Evolutionary conservation across 2,329 filamentous ascomycete genomes (phyloP).

Genomic region (Domatiomyces globalis): DNA sequence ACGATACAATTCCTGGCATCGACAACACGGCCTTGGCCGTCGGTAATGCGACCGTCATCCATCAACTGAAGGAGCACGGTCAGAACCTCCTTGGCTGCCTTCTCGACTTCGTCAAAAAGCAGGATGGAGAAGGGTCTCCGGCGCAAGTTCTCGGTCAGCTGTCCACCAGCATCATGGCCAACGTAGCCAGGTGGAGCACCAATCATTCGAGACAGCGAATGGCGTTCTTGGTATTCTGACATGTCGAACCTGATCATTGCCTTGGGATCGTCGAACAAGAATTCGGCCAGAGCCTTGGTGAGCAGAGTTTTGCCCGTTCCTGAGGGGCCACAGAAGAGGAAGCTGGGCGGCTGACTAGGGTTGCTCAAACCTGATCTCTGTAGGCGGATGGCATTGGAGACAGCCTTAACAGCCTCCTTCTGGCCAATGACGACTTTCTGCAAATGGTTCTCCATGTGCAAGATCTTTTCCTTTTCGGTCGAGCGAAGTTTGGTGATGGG

Average conservation of each 20-base stretch:
- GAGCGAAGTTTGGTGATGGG: slow-evolving; percentile 88
- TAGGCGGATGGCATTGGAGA: slow-evolving; percentile 89
- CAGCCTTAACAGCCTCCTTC: slow-evolving; percentile 79
- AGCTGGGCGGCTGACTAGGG: slow-evolving; percentile 91
- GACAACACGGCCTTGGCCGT: slow-evolving; percentile 87
- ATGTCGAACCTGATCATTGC: slow-evolving; percentile 99
- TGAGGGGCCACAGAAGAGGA: slow-evolving; percentile 96
- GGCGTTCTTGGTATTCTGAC: slow-evolving; percentile 98
- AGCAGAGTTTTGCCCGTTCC: slow-evolving; percentile 96
- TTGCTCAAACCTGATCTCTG: slow-evolving; percentile 90
- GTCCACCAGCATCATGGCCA: slow-evolving; percentile 87
- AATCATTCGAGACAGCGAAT: slow-evolving; percentile 92
- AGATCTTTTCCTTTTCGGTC: slow-evolving; percentile 94
- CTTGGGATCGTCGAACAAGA: slow-evolving; percentile 93
- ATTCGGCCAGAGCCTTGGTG: slow-evolving; percentile 92
- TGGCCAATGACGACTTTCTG: slow-evolving; percentile 80
- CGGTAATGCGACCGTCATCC: slow-evolving; percentile 97
- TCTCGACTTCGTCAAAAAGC: slow-evolving; percentile 95
- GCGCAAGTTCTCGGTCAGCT: slow-evolving; percentile 86
- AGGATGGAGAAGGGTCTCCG: slow-evolving; percentile 95
- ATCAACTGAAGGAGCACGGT: slow-evolving; percentile 98
- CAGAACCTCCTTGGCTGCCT: slow-evolving; percentile 92
- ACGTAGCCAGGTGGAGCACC: slow-evolving; percentile 94
- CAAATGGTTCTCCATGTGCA: slow-evolving; percentile 86
- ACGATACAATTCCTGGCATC: slow-evolving; percentile 98